Conservation (phyloP, 768 basidiomycete species). For the Pisolithus orientalis region DNA sequence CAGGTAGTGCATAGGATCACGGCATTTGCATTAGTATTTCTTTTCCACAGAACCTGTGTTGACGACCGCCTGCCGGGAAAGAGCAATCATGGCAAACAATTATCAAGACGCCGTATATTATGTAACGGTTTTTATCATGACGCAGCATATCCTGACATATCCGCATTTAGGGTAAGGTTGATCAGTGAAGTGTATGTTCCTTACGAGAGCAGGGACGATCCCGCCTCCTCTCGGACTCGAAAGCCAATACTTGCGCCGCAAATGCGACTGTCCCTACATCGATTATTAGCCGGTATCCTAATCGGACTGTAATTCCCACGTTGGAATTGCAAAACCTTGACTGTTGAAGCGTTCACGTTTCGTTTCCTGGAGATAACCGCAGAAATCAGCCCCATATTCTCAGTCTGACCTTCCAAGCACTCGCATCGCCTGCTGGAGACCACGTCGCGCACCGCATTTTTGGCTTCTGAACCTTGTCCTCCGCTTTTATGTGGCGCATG, state of each 20-base stretch:
- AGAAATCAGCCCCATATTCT: constrained; percentile 10
- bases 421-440: constrained; percentile 8
- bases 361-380: neutral
- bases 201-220: constrained; percentile 34
- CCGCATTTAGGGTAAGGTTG: constrained; percentile 25
- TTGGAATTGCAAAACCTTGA: constrained; percentile 16
- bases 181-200: constrained; percentile 17
- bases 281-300: constrained; percentile 9
- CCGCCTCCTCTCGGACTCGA: constrained; percentile 27
- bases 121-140: neutral
- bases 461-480: constrained; percentile 17
- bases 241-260: constrained; percentile 26
- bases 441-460: constrained; percentile 5
- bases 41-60: constrained; percentile 24
- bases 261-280: constrained; percentile 6
- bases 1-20: neutral
- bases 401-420: constrained; percentile 4
- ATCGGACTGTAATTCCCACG: constrained; percentile 4
- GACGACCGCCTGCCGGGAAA: neutral
- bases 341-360: neutral
- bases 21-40: constrained; percentile 21
- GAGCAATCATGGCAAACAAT: constrained; percentile 8
- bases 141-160: constrained; percentile 18
- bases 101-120: constrained; percentile 30
- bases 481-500: constrained; percentile 22